Base-by-base conservation (phyloP, 139 green algal species). In the Coelastrella sp. region DNA sequence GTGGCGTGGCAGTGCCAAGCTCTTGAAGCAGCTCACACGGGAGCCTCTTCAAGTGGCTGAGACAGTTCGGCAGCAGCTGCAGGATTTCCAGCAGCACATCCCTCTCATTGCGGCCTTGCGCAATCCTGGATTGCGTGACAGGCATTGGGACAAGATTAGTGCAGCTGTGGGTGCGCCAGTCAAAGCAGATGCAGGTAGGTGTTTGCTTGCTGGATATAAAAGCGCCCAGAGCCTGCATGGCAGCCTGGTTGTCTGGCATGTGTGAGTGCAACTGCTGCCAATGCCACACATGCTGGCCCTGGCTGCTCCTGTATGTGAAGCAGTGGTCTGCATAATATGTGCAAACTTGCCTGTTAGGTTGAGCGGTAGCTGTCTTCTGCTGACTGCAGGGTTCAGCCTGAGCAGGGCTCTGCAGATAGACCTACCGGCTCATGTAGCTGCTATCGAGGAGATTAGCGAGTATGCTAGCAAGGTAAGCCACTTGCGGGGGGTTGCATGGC, bases 401-500 rank as follows among this genome's bases (percentile, higher is more conserved):
- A 95, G 83, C 64, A 84, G 94, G 23, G 95, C 95, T 56, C 90
- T 97, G 89, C 92, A 96, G 89, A 90, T 96, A 85, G 92, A 94
- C 19, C 95, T 98, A 85, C 90, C 90, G 32, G 89, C 93, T 66
- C 89, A 96, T 85, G 87, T 97, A 65, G 79, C 84, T 59, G 80
- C 88, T 7, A 94, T 98, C 22, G 95, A 97, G 92, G 95, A 97
- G 89, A 93, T 97, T 32, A 94, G 77, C 61, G 95, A 97, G 86
- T 93, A 92, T 75, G 93, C 93, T 8, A 91, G 73, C 85, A 94
- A 95, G 86, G 92, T 90, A 19, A 73, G 86, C 56, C 54, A 23
- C 17, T 77, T 6, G 32, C 32, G 32, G 32, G 32, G 32, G 32
- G 32, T 47, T 23, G 17, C 7, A 22, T 16, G 61, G 11, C 61